Percentiles rank a stretch among this genome's conserved stretches.
Evolutionary conservation across 2,329 filamentous ascomycete species (phyloP).

Genomic region (Arthrocladium fulminans): DNA sequence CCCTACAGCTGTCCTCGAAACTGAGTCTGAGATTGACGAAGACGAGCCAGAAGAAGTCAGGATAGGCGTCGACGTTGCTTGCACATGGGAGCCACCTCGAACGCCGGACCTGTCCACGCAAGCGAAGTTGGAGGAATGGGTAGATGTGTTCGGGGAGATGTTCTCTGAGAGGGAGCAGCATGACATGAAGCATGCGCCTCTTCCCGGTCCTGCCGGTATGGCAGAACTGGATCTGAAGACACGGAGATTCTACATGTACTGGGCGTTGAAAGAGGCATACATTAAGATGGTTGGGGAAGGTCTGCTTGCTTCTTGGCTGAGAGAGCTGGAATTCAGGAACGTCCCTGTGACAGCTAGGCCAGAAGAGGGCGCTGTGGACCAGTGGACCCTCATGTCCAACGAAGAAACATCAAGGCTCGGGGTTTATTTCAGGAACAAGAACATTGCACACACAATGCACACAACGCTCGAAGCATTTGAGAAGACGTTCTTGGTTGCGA

Average conservation of each 20-base stretch:
- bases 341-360: conserved; percentile 40
- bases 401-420: neutral
- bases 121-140: conserved; percentile 47
- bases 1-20: conserved; percentile 1
- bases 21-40: conserved; percentile 5
- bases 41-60: conserved; percentile 11
- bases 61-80: conserved; percentile 55
- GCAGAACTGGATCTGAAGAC: conserved; percentile 42
- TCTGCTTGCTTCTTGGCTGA: conserved; percentile 52
- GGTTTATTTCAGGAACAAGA: neutral
- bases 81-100: conserved; percentile 46
- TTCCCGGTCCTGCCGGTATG: conserved; percentile 18
- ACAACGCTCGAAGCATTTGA: conserved; percentile 53
- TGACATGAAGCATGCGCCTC: conserved; percentile 41
- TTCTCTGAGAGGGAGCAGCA: conserved; percentile 48
- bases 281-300: conserved; percentile 60
- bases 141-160: conserved; percentile 52
- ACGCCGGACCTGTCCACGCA: conserved; percentile 40
- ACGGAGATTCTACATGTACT: conserved; percentile 55
- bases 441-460: conserved; percentile 41
- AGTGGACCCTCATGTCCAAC: conserved; percentile 1
- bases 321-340: conserved; percentile 51
- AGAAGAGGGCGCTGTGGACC: neutral
- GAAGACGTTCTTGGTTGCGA: conserved; percentile 50
- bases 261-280: conserved; percentile 58